These are phyloP conservation scores for Candida hungchunana DNA, from an alignment of 805 yeast species.

Conservation along the genomic window DNA sequence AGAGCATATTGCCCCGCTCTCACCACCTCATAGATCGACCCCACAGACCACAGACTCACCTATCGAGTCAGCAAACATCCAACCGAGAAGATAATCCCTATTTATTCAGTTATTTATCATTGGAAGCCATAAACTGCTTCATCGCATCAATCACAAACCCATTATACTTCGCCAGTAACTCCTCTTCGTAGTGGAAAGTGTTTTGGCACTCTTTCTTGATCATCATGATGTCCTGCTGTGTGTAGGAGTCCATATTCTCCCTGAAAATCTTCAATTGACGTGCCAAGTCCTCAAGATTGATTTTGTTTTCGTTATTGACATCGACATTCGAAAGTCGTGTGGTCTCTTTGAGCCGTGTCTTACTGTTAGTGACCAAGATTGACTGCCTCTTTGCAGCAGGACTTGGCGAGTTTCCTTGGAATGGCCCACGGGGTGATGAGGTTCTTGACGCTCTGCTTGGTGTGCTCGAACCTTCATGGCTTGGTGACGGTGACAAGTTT, in stretches of 20 bases:
- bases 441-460: constrained; percentile 2
- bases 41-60: constrained; percentile 24
- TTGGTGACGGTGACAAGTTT: constrained; percentile 21
- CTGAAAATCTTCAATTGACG: constrained; percentile 15
- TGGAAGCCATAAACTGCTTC: constrained; percentile 9
- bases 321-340: background rate
- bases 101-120: constrained; percentile 4
- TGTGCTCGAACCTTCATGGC: background rate
- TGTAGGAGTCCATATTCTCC: constrained; percentile 17
- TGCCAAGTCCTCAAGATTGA: constrained; percentile 15
- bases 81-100: constrained; percentile 29
- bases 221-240: constrained; percentile 18
- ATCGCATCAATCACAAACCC: constrained; percentile 13
- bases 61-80: constrained; percentile 35
- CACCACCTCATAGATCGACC: constrained; percentile 2
- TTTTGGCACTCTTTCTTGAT: constrained; percentile 24
- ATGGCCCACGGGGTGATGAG: constrained; percentile 8
- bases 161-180: constrained; percentile 35
- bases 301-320: constrained; percentile 15
- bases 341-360: constrained; percentile 9
- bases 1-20: background rate
- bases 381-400: constrained; percentile 11
- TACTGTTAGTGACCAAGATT: constrained; percentile 7
- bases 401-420: constrained; percentile 3
- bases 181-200: constrained; percentile 23